These are phyloP conservation scores for Orbilia ellipsospora DNA, from an alignment of 2,329 filamentous ascomycete species.

Conservation along the genomic window DNA sequence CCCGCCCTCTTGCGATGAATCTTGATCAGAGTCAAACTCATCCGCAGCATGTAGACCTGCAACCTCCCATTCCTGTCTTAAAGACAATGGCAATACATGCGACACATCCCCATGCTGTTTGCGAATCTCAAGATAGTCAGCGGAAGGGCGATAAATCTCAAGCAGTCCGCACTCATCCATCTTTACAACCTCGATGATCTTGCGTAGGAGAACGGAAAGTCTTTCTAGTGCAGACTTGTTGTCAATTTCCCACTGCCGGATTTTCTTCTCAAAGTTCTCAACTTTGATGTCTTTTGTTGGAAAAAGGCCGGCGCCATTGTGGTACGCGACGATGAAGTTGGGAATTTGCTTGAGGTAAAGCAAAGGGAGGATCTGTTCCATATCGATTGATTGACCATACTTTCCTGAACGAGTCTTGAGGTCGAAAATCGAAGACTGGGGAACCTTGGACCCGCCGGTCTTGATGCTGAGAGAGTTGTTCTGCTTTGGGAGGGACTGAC, in stretches of 20 bases:
- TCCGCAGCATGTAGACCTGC: constrained; percentile 27
- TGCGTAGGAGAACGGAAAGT: constrained; percentile 30
- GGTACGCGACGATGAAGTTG: constrained; percentile 64
- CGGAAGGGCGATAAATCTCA: constrained; percentile 36
- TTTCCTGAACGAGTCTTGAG: constrained; percentile 64
- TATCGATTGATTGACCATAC: constrained; percentile 58
- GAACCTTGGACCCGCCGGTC: constrained; percentile 58
- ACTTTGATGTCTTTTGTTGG: constrained; percentile 61
- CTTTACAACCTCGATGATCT: constrained; percentile 38
- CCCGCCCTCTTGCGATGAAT: constrained; percentile 22
- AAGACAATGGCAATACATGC: constrained; percentile 37
- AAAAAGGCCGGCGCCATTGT: constrained; percentile 61
- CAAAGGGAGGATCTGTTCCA: constrained; percentile 63
- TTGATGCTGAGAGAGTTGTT: constrained; percentile 44
- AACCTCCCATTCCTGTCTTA: constrained; percentile 38
- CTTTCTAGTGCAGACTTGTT: constrained; percentile 60
- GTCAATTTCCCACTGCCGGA: constrained; percentile 62
- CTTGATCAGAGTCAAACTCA: constrained; percentile 18
- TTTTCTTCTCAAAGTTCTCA: constrained; percentile 59
- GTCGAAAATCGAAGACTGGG: constrained; percentile 63
- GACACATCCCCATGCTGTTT: constrained; percentile 30
- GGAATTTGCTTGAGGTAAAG: constrained; percentile 64
- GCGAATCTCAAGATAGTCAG: constrained; percentile 35
- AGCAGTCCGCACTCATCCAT: constrained; percentile 30
- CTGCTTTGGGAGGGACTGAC: constrained; percentile 34